phyloP scores from a whole-genome alignment of 306 rosid species.

The Alnus rubra region DNA sequence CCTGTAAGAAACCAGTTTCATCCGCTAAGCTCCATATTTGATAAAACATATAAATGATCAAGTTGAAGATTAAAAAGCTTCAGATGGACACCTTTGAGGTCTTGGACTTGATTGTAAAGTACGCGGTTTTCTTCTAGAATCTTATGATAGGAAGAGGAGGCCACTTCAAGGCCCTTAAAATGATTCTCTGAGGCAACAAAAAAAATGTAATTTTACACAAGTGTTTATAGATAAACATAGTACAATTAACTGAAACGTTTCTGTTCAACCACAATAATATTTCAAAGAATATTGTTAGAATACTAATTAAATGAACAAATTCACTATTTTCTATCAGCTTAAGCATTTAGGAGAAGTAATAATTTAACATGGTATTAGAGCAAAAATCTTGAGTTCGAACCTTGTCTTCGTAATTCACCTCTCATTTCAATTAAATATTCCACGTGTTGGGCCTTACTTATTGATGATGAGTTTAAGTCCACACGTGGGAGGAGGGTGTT shows the following conservation, averaged over 20 bases:
- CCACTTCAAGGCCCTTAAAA: constrained; percentile 68
- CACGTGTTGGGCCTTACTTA: too few species aligned
- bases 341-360: too few species aligned
- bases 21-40: constrained; percentile 3
- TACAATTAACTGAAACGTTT: not conserved
- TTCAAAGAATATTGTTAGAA: constrained; percentile 11
- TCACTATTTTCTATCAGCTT: too few species aligned
- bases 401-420: too few species aligned
- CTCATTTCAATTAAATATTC: too few species aligned
- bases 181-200: constrained; percentile 55
- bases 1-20: constrained; percentile 48
- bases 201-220: constrained; percentile 18
- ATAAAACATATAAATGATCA: not conserved
- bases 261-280: not conserved
- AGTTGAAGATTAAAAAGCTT: constrained; percentile 15
- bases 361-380: too few species aligned
- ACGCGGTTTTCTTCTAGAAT: constrained; percentile 82
- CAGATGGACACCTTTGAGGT: constrained; percentile 73
- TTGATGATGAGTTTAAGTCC: too few species aligned
- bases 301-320: too few species aligned
- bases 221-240: constrained; percentile 12
- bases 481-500: too few species aligned
- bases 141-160: constrained; percentile 81
- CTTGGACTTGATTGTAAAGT: constrained; percentile 94
- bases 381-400: too few species aligned